Evolutionary conservation across 2,329 filamentous ascomycete genomes (phyloP), one percentile per base, ranked within the genome.

Genomic region (Ophiognomonia clavigignenti-juglandacearum): DNA sequence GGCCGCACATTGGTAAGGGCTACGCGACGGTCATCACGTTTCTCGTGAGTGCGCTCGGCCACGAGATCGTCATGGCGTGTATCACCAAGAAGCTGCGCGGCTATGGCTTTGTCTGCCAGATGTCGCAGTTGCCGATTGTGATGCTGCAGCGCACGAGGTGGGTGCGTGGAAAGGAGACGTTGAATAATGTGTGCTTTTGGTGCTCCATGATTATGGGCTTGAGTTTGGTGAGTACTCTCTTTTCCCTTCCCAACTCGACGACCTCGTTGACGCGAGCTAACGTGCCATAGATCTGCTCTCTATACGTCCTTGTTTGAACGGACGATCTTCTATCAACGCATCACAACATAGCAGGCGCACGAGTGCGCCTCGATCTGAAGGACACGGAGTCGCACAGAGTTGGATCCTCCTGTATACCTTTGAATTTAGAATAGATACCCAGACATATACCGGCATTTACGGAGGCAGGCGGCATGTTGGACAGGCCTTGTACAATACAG

Each of bases 41-140:
- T 61, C 69, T 97, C 48, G 86, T 97, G 59, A 91, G 85, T 50
- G 88, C 93, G 29, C 62, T 95, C 19, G 90, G 89, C 14, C 93
- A 97, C 63, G 93, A 98, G 67, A 78, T 98, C 48, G 88, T 98
- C 59, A 95, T 98, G 87, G 90, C 87, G 7, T 97, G 92, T 65
- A 97, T 98, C 63, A 96, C 91, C 22, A 92, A 96, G 74, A 97
- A 98, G 71, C 74, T 97, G 38, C 75, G 93, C 31, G 93, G 93
- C 11, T 98, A 97, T 61, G 93, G 92, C 9, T 95, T 96, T 62
- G 61, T 95, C 18, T 86, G 88, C 53, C 93, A 96, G 82, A 97
- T 98, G 93, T 70, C 95, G 53, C 93, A 98, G 73, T 77, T 97
- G 56, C 93, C 93, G 1, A 93, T 97, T 56, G 87, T 97, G n/a